A percentile compares a stretch with the other conserved stretches of the same genome.
Conservation (phyloP, 805 yeast genomes). For the Allodekkera sacchari region DNA sequence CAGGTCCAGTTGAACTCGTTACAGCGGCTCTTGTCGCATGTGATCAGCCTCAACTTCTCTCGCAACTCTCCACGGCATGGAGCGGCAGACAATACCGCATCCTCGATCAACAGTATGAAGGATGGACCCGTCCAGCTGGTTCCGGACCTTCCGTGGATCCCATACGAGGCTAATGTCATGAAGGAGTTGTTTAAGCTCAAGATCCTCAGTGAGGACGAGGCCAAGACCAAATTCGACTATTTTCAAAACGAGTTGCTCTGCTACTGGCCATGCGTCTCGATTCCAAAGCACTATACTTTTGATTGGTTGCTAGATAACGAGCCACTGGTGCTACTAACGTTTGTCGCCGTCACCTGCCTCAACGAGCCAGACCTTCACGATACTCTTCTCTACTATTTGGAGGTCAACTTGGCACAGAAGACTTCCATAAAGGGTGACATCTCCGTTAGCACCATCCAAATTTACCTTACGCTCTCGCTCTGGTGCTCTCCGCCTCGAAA, state of each 20-base stretch:
- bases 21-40: constrained; percentile 23
- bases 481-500: constrained; percentile 48
- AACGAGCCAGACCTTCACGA: constrained; percentile 37
- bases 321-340: constrained; percentile 35
- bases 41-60: constrained; percentile 8
- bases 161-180: constrained; percentile 28
- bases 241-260: constrained; percentile 33
- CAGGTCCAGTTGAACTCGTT: constrained; percentile 25
- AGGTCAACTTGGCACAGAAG: constrained; percentile 34
- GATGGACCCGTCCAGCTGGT: constrained; percentile 26
- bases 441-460: constrained; percentile 32
- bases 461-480: constrained; percentile 36
- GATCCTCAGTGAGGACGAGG: constrained; percentile 27
- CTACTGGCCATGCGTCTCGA: constrained; percentile 41
- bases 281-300: constrained; percentile 30
- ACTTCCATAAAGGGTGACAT: constrained; percentile 38
- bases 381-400: constrained; percentile 35
- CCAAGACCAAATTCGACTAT: constrained; percentile 24
- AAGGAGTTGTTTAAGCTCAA: constrained; percentile 30
- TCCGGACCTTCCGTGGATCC: constrained; percentile 28
- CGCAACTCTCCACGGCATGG: not conserved
- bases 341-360: constrained; percentile 39
- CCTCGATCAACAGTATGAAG: constrained; percentile 28
- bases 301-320: constrained; percentile 32
- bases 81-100: no score